Percentiles rank a stretch among this genome's conserved stretches.
Conservation (phyloP, 768 basidiomycete genomes). For the Termitomyces sp. region DNA sequence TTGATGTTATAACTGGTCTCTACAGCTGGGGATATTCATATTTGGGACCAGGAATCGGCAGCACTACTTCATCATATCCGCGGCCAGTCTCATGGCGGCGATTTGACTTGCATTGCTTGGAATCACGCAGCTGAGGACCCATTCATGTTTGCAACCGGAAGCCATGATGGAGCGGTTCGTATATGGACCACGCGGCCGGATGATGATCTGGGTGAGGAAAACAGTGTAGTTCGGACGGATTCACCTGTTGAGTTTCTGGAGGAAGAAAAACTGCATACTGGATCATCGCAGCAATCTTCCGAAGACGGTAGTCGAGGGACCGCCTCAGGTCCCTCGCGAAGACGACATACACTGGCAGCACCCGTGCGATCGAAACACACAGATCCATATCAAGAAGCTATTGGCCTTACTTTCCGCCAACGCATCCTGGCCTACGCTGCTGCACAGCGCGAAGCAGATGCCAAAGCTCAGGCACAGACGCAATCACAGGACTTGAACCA, state of each 20-base stretch:
- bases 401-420: slow-evolving; percentile 7
- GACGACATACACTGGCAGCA: neutral
- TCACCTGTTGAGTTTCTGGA: slow-evolving; percentile 17
- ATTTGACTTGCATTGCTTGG: slow-evolving; percentile 81
- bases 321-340: neutral
- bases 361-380: neutral
- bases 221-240: slow-evolving; percentile 13
- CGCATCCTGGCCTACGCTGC: slow-evolving; percentile 14
- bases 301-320: neutral
- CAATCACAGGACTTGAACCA: neutral
- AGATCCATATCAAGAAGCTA: neutral
- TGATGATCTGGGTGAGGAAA: slow-evolving; percentile 3
- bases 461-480: neutral
- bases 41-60: slow-evolving; percentile 83
- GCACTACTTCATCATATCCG: slow-evolving; percentile 67
- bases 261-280: slow-evolving; percentile 8
- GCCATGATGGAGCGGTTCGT: slow-evolving; percentile 70
- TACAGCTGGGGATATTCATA: slow-evolving; percentile 75
- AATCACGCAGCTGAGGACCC: slow-evolving; percentile 61
- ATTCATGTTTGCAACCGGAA: slow-evolving; percentile 76
- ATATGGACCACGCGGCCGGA: slow-evolving; percentile 58
- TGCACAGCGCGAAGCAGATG: slow-evolving; percentile 12
- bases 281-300: slow-evolving; percentile 6
- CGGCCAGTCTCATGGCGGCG: slow-evolving; percentile 58
- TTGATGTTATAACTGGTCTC: neutral